Evolutionary conservation across 257 asterid genomes (phyloP), one percentile per base, ranked within the genome.

Genomic region (Solanum ossicruentum): DNA sequence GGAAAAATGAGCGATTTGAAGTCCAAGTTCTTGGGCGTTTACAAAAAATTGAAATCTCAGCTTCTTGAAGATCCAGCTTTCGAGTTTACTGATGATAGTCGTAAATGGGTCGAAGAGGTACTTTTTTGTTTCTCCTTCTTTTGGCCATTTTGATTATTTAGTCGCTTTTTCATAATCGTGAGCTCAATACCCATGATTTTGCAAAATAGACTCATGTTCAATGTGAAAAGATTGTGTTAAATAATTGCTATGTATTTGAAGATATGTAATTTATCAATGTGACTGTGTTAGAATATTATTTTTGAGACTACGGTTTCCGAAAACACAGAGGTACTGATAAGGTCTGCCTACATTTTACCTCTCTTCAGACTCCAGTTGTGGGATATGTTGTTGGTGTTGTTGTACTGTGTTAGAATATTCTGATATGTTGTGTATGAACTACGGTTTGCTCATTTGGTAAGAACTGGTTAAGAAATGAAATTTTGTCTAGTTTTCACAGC

Each of bases 101-200:
- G 94, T 71, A 90, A 91, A 85, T 95, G 98, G 95, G 93, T 95
- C 55, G 98, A 95, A 56, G 86, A 91, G 94, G 98, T 93, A 55
- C 45, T 66, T 28, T 23, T 7, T 49, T 52, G 7, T 5, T 54
- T 71, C 3, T 41, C 20, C 3, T 41, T 73, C 5, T 12, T 75
- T 47, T 45, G 6, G 12, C 5, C 81, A 75, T 75, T 75, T 75
- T 49, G 52, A 51, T 20, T 75, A 6, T 75, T 75, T 49, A 4
- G 60, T n/a, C 1, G 28, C 1, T 2, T n/a, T 58, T 58, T 7
- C 66, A 58, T 58, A 23, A 58, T 45, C 3, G 1, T 45, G 51
- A 45, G 1, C 10, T 45, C 10, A 45, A 8, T 2, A 45, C 51
- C 51, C 51, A 45, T 45, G 10, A 45, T 45, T 45, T 9, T 58